phyloP scores from a whole-genome alignment of 2,329 filamentous ascomycete species.

The Alternaria longipes region DNA sequence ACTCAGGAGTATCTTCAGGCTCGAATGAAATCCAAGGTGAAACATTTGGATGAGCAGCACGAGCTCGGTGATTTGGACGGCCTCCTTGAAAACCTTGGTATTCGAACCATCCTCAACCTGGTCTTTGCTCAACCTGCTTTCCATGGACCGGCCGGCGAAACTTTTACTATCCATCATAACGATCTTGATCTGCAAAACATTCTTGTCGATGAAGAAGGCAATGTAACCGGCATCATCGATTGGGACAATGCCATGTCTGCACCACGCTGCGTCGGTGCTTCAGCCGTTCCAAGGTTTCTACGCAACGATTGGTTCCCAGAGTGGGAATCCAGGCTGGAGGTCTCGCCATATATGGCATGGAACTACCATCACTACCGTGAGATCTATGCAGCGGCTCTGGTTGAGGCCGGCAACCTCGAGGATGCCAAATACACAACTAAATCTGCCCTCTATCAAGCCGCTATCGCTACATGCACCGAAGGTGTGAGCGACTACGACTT shows the following conservation, averaged over 20 bases:
- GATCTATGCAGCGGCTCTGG: constrained; percentile 18
- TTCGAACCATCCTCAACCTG: constrained; percentile 5
- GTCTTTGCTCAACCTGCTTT: constrained; percentile 2
- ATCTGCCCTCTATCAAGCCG: constrained; percentile 11
- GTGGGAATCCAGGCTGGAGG: neutral
- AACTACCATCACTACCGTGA: constrained; percentile 15
- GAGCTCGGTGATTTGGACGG: neutral
- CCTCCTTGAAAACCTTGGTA: constrained; percentile 9
- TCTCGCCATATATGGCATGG: constrained; percentile 4
- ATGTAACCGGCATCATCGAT: constrained; percentile 32
- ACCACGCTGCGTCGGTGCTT: constrained; percentile 21
- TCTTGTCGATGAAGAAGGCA: constrained; percentile 21
- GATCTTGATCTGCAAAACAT: constrained; percentile 39
- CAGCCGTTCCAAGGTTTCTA: constrained; percentile 17
- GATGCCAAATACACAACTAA: constrained; percentile 11
- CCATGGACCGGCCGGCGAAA: constrained; percentile 12
- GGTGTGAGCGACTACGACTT: neutral
- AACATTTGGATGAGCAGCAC: neutral
- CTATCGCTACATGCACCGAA: neutral
- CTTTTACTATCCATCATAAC: constrained; percentile 28
- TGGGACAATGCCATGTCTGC: constrained; percentile 20
- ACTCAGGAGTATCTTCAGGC: neutral
- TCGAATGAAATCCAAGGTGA: neutral
- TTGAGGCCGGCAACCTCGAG: constrained; percentile 2
- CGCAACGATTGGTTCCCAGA: constrained; percentile 13